Base-by-base conservation (phyloP, 2,329 filamentous ascomycete species). In the Fonsecaea multimorphosa region DNA sequence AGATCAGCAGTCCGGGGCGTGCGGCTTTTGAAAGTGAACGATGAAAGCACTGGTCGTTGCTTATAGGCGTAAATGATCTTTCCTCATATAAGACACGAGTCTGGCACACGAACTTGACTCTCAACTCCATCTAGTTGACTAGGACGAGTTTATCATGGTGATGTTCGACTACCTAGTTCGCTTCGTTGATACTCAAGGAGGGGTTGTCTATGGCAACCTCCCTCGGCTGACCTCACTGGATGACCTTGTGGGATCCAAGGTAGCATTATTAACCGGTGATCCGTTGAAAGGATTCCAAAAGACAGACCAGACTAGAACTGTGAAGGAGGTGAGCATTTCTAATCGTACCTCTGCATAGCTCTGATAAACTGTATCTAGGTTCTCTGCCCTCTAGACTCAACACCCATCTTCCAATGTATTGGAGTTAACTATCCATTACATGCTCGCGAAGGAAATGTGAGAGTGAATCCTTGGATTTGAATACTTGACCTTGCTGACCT, bases 351-450 rank as follows among this genome's bases (percentile, higher is more conserved):
- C n/a, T n/a, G n/a, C n/a, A n/a, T n/a, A n/a, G n/a, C n/a, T n/a
- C n/a, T n/a, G n/a, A n/a, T n/a, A n/a, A n/a, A n/a, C n/a, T n/a
- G n/a, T 46, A 16, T 60, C 8, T 27, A 62, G 59, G 9, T 62
- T 2, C 51, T 62, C n/a, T 40, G 49, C 44, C 59, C 59, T 16
- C 11, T 62, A 12, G 32, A 38, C 24, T 12, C 22, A 0, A 32
- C 46, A 1, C 46, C 59, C 3, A 24, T 62, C 12, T 7, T 63
- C 11, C 52, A 32, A 14, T 58, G 61, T 46, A 59, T 59, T 14
- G 61, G 61, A 9, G 22, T 63, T 2, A 63, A 63, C 19, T 63
- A 63, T 27, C 27, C 12, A 3, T n/a, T 51, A 7, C 61, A 63
- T 27, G 54, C 61, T 1, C 22, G 27, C 7, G 61, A 63, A 24